A percentile compares a stretch with the other conserved stretches of the same genome.
Evolutionary conservation across 1,284 basidiomycete genomes (phyloP).

Genomic region (Lentinula novae-zelandiae): DNA sequence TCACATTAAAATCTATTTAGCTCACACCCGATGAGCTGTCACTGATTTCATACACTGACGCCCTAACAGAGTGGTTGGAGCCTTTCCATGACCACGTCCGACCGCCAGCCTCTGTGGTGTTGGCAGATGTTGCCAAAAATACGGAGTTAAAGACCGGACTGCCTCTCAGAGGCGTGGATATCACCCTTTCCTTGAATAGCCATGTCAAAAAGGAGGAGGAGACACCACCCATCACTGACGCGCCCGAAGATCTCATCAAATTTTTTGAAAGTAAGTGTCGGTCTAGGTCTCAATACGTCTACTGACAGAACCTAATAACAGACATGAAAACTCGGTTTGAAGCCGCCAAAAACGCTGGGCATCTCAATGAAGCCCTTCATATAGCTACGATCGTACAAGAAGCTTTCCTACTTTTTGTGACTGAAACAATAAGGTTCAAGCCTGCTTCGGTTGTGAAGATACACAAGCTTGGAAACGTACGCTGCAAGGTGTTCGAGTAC

Average conservation of each 20-base stretch:
- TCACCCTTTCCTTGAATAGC: slow-evolving; percentile 26
- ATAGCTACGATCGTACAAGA: slow-evolving; percentile 72
- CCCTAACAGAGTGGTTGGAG: slow-evolving; percentile 68
- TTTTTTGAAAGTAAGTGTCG: slow-evolving; percentile 58
- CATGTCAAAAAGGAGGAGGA: slow-evolving; percentile 65
- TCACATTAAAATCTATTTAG: slow-evolving; percentile 31
- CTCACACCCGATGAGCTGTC: slow-evolving; percentile 58
- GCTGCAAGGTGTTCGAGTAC: slow-evolving; percentile 19
- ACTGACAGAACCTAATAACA: slow-evolving; percentile 21
- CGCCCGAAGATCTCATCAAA: slow-evolving; percentile 46
- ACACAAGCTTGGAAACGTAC: slow-evolving; percentile 65
- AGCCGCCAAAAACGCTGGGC: slow-evolving; percentile 35
- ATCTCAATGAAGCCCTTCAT: slow-evolving; percentile 57
- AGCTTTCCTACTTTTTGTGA: slow-evolving; percentile 62
- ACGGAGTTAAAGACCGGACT: slow-evolving; percentile 67
- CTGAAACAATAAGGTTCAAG: slow-evolving; percentile 71
- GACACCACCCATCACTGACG: slow-evolving; percentile 53
- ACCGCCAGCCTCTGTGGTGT: slow-evolving; percentile 61
- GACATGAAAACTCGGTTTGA: slow-evolving; percentile 53
- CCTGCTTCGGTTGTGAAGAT: slow-evolving; percentile 61
- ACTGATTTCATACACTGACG: slow-evolving; percentile 55
- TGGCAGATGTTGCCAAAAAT: slow-evolving; percentile 69
- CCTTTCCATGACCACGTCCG: slow-evolving; percentile 70
- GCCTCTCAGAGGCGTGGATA: slow-evolving; percentile 58
- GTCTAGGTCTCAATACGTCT: not conserved